A percentile compares a stretch with the other conserved stretches of the same genome.
Conservation (phyloP, 192 early-diverging fungal genomes). For the Physocladia obscura region DNA sequence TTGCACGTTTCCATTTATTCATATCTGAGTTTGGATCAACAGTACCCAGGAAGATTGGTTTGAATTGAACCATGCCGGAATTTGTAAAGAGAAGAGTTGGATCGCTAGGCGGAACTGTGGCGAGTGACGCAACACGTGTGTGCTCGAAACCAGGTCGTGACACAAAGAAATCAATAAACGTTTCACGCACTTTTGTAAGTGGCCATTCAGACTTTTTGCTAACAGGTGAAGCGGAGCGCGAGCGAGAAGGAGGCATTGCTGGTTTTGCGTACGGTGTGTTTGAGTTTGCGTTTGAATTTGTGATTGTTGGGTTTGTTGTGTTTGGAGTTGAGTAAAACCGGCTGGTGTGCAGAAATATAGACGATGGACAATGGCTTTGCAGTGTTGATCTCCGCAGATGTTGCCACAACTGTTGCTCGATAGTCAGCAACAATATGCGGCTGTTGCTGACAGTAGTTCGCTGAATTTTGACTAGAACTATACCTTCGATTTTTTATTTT, state of each 20-base stretch:
- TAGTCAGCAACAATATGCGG: too few species aligned
- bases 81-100: slow-evolving; percentile 85
- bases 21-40: slow-evolving; percentile 91
- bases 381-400: too few species aligned
- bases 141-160: slow-evolving; percentile 69
- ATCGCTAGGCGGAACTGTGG: slow-evolving; percentile 92
- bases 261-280: too few species aligned
- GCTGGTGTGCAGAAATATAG: too few species aligned
- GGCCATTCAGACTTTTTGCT: slow-evolving; percentile 66
- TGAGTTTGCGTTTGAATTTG: too few species aligned
- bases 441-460: too few species aligned
- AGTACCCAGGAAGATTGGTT: slow-evolving; percentile 94
- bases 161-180: slow-evolving; percentile 85
- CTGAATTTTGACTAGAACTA: too few species aligned
- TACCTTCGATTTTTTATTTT: too few species aligned
- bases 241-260: not conserved
- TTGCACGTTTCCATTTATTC: slow-evolving; percentile 86
- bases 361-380: too few species aligned
- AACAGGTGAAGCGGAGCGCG: not conserved
- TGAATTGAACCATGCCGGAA: slow-evolving; percentile 63
- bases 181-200: slow-evolving; percentile 74
- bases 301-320: too few species aligned
- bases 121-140: slow-evolving; percentile 71
- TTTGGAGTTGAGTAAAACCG: too few species aligned
- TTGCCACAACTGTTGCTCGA: too few species aligned